Conservation (phyloP, 2,329 filamentous ascomycete species). For the Talaromyces pinophilus region DNA sequence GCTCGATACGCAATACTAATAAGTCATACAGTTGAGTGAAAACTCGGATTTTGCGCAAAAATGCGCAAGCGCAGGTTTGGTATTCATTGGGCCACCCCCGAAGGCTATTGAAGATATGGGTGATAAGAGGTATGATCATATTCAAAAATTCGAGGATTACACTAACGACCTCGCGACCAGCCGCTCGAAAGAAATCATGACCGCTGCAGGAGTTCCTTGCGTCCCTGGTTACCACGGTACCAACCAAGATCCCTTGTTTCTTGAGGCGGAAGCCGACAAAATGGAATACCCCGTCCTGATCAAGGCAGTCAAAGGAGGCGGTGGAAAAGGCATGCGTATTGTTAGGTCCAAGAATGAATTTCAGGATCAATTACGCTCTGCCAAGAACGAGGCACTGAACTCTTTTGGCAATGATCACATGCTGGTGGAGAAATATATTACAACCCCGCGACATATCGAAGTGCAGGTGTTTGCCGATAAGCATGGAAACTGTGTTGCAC, state of each 20-base stretch:
- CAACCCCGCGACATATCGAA: constrained; percentile 66
- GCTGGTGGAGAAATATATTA: constrained; percentile 68
- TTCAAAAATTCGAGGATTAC: neutral
- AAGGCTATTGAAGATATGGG: constrained; percentile 81
- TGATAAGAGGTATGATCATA: constrained; percentile 69
- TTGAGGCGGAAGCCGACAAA: constrained; percentile 70
- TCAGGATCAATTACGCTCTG: constrained; percentile 61
- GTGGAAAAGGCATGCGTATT: constrained; percentile 71
- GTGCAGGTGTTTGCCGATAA: constrained; percentile 68
- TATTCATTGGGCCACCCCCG: constrained; percentile 88
- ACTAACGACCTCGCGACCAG: constrained; percentile 33
- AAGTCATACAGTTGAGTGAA: constrained; percentile 66
- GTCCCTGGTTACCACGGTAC: constrained; percentile 92
- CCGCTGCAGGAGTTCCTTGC: constrained; percentile 86
- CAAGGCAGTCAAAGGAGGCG: constrained; percentile 65
- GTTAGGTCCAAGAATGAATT: constrained; percentile 61
- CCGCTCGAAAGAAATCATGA: constrained; percentile 95
- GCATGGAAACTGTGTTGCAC: constrained; percentile 64
- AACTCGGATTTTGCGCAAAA: constrained; percentile 87
- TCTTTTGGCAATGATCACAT: constrained; percentile 68
- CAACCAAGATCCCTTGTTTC: constrained; percentile 68
- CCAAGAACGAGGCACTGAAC: constrained; percentile 64
- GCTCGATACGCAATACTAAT: constrained; percentile 8
- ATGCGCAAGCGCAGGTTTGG: constrained; percentile 84
- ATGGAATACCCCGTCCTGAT: constrained; percentile 67